Conservation (phyloP, 495 filamentous ascomycete genomes). For the Penicillium cosmopolitanum region DNA sequence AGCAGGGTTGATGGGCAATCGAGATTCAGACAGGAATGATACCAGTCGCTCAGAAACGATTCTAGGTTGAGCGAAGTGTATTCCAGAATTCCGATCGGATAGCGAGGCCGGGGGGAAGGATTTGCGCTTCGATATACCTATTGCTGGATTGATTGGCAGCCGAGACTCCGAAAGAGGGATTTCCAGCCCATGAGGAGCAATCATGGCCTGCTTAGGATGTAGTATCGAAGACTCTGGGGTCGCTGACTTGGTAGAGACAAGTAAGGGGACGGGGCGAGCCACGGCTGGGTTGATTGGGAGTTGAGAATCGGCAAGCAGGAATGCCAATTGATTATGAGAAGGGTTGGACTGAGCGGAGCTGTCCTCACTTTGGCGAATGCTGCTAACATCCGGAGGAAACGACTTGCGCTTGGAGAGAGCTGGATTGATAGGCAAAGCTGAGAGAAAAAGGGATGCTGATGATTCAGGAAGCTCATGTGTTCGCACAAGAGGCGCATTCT, state of each 20-base stretch:
- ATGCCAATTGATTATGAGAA: background rate
- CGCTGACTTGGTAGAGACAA: background rate
- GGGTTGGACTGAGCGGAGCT: background rate
- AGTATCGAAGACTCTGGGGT: background rate
- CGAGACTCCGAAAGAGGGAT: background rate
- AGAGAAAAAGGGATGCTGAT: slow-evolving; percentile 20
- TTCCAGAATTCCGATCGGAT: slow-evolving; percentile 11
- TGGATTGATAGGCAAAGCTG: slow-evolving; percentile 27
- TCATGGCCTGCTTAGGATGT: background rate
- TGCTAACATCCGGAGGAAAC: slow-evolving; percentile 8
- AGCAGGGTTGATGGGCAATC: slow-evolving; percentile 36
- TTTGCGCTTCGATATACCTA: slow-evolving; percentile 11
- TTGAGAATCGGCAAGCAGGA: slow-evolving; percentile 1
- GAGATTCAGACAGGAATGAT: slow-evolving; percentile 14
- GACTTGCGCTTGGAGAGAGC: slow-evolving; percentile 14
- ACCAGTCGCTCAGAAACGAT: background rate
- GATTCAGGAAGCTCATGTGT: slow-evolving; percentile 2
- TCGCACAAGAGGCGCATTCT: background rate
- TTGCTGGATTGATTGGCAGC: slow-evolving; percentile 36
- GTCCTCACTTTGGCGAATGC: background rate
- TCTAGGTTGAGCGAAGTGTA: background rate
- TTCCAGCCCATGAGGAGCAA: background rate
- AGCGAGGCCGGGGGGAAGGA: background rate
- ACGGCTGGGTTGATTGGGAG: slow-evolving; percentile 15
- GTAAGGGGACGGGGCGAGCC: background rate